These are phyloP conservation scores for Boletus insuetus DNA, from an alignment of 768 basidiomycete species.

Conservation along the genomic window DNA sequence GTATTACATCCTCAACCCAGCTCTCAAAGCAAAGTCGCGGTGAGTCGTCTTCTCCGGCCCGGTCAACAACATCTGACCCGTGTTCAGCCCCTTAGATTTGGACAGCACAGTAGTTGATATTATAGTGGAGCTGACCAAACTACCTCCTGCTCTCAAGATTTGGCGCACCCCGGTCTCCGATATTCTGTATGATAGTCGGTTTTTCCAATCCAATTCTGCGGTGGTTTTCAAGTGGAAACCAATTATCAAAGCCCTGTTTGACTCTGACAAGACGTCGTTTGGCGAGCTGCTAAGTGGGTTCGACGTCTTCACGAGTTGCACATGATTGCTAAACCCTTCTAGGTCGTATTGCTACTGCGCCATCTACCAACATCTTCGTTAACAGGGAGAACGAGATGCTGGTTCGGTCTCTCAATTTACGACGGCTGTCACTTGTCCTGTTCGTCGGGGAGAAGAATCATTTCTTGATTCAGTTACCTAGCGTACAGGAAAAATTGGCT, in stretches of 20 bases:
- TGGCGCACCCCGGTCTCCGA: constrained; percentile 84
- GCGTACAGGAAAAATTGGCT: constrained; percentile 95
- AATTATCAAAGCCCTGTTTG: constrained; percentile 76
- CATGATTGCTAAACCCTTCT: constrained; percentile 22
- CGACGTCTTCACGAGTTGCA: constrained; percentile 23
- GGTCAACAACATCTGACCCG: constrained; percentile 5
- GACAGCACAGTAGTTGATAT: constrained; percentile 66
- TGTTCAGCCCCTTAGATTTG: constrained; percentile 73
- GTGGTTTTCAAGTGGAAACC: constrained; percentile 68
- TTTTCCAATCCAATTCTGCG: constrained; percentile 73
- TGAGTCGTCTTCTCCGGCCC: constrained; percentile 30
- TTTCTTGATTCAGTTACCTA: constrained; percentile 84
- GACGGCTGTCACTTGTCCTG: constrained; percentile 84
- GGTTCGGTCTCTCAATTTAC: constrained; percentile 78
- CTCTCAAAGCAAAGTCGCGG: constrained; percentile 76
- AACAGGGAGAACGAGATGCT: constrained; percentile 94
- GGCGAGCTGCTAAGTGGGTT: constrained; percentile 75
- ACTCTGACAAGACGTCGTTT: constrained; percentile 83
- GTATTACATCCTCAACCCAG: constrained; percentile 79
- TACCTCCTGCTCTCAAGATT: constrained; percentile 74
- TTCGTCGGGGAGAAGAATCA: constrained; percentile 88
- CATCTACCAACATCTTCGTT: constrained; percentile 95
- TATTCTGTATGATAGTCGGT: constrained; percentile 76
- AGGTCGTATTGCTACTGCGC: constrained; percentile 78
- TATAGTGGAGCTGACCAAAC: constrained; percentile 72